These are phyloP conservation scores for Trichosporon ovoides DNA, from an alignment of 1,284 basidiomycete species.

Conservation along the genomic window DNA sequence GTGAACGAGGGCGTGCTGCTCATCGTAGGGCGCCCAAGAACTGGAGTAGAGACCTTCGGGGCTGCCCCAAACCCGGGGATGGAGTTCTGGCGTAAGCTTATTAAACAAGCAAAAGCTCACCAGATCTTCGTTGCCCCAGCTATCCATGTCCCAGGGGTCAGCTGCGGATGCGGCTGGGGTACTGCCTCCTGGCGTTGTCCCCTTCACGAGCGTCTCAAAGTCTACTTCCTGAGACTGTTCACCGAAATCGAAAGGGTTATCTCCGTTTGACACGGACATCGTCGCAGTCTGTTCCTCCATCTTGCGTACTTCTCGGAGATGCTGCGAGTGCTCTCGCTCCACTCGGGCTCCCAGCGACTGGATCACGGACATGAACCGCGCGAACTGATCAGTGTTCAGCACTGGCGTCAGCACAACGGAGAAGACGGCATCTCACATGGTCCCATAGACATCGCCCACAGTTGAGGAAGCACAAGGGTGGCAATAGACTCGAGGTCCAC, in stretches of 20 bases:
- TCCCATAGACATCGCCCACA: conserved; percentile 97
- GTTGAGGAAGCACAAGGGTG: conserved; percentile 82
- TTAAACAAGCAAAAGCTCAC: conserved; percentile 12
- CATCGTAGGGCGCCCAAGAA: background rate
- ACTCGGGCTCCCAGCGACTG: conserved; percentile 46
- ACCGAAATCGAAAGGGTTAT: conserved; percentile 25
- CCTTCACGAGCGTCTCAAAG: conserved; percentile 48
- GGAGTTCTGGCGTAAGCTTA: conserved; percentile 11
- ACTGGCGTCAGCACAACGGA: conserved; percentile 52
- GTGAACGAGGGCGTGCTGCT: background rate
- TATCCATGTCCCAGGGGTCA: conserved; percentile 43
- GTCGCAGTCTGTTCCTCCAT: conserved; percentile 43
- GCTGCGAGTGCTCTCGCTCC: conserved; percentile 47
- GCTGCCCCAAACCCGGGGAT: conserved; percentile 13
- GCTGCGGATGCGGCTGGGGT: background rate
- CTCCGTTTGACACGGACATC: conserved; percentile 19
- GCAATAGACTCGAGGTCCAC: conserved; percentile 93
- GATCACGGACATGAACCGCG: conserved; percentile 68
- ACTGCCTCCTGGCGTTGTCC: conserved; percentile 6
- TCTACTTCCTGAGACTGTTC: conserved; percentile 39
- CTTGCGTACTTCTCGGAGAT: conserved; percentile 46
- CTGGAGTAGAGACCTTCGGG: background rate
- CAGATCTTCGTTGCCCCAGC: conserved; percentile 35
- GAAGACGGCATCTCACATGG: conserved; percentile 59
- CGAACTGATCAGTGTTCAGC: conserved; percentile 83